Percentiles rank a stretch among this genome's conserved stretches.
phyloP scores from a whole-genome alignment of 2,329 filamentous ascomycete species.

The Fusarium nurragi region DNA sequence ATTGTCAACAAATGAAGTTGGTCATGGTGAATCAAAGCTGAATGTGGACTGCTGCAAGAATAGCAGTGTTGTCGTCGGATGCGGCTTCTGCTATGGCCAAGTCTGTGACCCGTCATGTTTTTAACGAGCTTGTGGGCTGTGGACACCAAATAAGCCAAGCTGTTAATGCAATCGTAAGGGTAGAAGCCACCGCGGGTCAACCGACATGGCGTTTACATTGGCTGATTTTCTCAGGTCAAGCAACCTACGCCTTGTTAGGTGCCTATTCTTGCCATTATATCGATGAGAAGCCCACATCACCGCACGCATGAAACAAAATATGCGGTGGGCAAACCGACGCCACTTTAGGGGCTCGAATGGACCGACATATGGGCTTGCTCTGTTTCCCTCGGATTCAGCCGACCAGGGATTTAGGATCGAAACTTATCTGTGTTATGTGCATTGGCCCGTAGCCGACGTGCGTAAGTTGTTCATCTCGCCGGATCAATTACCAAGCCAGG shows the following conservation, averaged over 20 bases:
- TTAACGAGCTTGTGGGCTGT: not conserved
- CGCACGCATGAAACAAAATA: slow-evolving; percentile 3
- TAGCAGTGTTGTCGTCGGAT: not conserved
- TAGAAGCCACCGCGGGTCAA: not conserved
- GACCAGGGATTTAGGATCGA: slow-evolving; percentile 31
- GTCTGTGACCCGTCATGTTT: not conserved
- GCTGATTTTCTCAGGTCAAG: slow-evolving; percentile 15
- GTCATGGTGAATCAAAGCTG: not conserved
- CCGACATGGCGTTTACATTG: slow-evolving; percentile 5
- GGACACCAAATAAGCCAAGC: not conserved
- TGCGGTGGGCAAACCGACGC: slow-evolving; percentile 29
- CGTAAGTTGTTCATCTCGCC: not conserved
- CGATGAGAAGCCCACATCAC: slow-evolving; percentile 21
- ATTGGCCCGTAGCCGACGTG: slow-evolving; percentile 20
- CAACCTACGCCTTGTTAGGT: slow-evolving; percentile 18
- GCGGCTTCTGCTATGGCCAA: not conserved
- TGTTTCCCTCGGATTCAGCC: slow-evolving; percentile 36
- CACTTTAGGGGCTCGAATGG: slow-evolving; percentile 23
- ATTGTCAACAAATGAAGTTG: not conserved
- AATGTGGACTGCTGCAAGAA: not conserved
- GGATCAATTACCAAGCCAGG: slow-evolving; percentile 16
- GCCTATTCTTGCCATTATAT: not conserved
- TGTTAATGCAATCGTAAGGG: not conserved
- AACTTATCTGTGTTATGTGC: not conserved
- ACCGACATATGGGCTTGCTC: too few relatives aligned